phyloP scores from a whole-genome alignment of 768 basidiomycete genomes.

The Trametes punicea region DNA sequence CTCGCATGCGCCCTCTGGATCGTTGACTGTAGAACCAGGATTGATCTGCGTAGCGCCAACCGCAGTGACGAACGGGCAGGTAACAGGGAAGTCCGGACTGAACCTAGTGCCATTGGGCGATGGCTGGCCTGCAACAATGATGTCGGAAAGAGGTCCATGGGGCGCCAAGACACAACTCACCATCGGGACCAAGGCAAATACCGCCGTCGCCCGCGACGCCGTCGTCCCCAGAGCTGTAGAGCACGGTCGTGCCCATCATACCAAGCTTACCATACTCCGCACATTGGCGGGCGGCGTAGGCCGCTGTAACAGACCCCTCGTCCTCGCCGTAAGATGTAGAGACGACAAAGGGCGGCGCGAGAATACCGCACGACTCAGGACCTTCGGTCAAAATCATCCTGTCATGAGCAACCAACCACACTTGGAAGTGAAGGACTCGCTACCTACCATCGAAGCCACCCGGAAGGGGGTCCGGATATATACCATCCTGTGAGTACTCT shows the following conservation, averaged over 20 bases:
- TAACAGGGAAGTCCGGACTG: slow-evolving; percentile 41
- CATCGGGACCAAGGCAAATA: slow-evolving; percentile 32
- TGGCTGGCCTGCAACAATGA: slow-evolving; percentile 25
- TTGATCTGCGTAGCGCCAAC: slow-evolving; percentile 38
- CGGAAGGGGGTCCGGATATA: slow-evolving; percentile 39
- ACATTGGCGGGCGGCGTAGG: slow-evolving; percentile 40
- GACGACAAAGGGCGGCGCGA: slow-evolving; percentile 36
- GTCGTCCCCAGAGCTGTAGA: slow-evolving; percentile 43
- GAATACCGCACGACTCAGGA: slow-evolving; percentile 38
- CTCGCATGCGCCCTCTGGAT: slow-evolving; percentile 38
- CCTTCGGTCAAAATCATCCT: slow-evolving; percentile 10
- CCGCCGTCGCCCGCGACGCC: slow-evolving; percentile 39
- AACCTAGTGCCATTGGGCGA: slow-evolving; percentile 31
- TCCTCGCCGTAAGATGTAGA: slow-evolving; percentile 38
- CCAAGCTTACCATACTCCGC: slow-evolving; percentile 44
- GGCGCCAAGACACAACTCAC: slow-evolving; percentile 16
- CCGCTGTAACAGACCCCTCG: slow-evolving; percentile 33
- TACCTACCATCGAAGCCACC: slow-evolving; percentile 38
- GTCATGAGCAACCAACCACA: too few relatives aligned
- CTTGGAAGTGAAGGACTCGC: too few relatives aligned
- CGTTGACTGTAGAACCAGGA: slow-evolving; percentile 30
- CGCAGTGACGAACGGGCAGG: slow-evolving; percentile 40
- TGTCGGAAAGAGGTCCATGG: background rate
- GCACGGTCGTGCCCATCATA: slow-evolving; percentile 33
- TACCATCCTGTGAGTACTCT: slow-evolving; percentile 28